Base-by-base conservation (phyloP, 495 filamentous ascomycete species). In the Usnea hakonensis region DNA sequence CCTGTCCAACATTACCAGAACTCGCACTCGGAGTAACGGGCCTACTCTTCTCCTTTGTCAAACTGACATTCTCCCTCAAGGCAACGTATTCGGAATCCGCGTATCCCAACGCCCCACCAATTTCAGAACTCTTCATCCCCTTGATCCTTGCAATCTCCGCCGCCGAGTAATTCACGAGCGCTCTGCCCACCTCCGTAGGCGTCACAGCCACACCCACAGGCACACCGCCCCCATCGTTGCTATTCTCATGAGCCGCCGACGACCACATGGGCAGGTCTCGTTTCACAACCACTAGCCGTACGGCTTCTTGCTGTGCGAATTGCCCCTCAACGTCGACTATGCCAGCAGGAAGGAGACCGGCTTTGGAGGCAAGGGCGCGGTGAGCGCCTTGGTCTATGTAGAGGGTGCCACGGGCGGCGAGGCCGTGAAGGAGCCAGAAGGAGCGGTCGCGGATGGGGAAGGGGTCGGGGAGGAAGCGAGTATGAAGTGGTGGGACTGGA, bases 41-140 rank as follows among this genome's bases (percentile, higher is more conserved):
- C 41, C 78, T 68, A 65, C 74, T 79, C 56, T 66, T 72, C 55
- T 70, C 62, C 43, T 69, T 68, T 32, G 90, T 87, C 62, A 95
- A 87, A 21, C 90, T 89, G 43, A 96, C 87, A 67, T 93, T 95
- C 73, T 95, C 90, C 61, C 91, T 80, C 66, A 91, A 76, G 10
- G 93, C 93, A 48, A 98, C 89, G 78, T 97, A 96, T 74, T 97
- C 91, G 62, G 88, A 91, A 68, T 97, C 92, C 35, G 91, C 87
- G 78, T 96, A 98, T 5, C 94, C 94, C 40, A 98, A 71, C 35
- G 92, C 65, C 0, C 80, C 76, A 48, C 85, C 79, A 62, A 98
- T 96, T 70, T 94, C 87, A 1, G 77, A 82, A 69, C 92, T 97
- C 66, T 86, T 83, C 61, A 87, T 79, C 0, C 94, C 94, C 74